phyloP scores from a whole-genome alignment of 2,329 filamentous ascomycete genomes.

The Boeremia exigua region DNA sequence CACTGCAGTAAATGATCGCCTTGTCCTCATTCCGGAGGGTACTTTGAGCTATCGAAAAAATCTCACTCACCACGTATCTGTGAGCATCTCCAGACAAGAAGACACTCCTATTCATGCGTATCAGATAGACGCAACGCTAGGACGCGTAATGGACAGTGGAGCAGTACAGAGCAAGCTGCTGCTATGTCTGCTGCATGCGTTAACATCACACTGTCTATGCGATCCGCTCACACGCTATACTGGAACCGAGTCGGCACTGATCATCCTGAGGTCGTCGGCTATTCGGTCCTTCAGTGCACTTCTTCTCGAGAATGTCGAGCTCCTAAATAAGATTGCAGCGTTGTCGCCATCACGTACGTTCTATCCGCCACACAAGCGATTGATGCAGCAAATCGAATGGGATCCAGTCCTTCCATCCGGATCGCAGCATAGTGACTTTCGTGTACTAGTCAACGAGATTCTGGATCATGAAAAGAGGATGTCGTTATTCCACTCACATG shows the following conservation, averaged over 20 bases:
- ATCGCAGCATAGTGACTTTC: slow-evolving; percentile 41
- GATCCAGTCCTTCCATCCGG: slow-evolving; percentile 45
- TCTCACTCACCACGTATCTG: slow-evolving; percentile 12
- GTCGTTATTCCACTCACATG: slow-evolving; percentile 21
- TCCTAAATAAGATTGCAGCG: slow-evolving; percentile 36
- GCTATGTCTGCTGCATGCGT: slow-evolving; percentile 59
- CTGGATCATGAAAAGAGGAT: slow-evolving; percentile 29
- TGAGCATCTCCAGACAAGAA: slow-evolving; percentile 20
- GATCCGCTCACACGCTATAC: slow-evolving; percentile 58
- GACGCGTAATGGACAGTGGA: slow-evolving; percentile 58
- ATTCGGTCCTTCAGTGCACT: slow-evolving; percentile 54
- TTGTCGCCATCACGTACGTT: slow-evolving; percentile 49
- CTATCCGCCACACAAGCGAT: slow-evolving; percentile 51
- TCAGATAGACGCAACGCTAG: slow-evolving; percentile 57
- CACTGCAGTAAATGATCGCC: slow-evolving; percentile 33
- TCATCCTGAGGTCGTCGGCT: slow-evolving; percentile 55
- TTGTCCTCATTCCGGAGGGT: slow-evolving; percentile 45
- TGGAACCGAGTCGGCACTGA: slow-evolving; percentile 62
- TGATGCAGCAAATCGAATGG: slow-evolving; percentile 56
- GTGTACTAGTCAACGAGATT: slow-evolving; percentile 26
- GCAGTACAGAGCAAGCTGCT: slow-evolving; percentile 60
- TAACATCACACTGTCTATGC: slow-evolving; percentile 60
- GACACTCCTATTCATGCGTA: slow-evolving; percentile 52
- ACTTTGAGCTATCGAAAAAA: slow-evolving; percentile 11
- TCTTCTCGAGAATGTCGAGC: slow-evolving; percentile 7